phyloP scores from a whole-genome alignment of 2,329 filamentous ascomycete genomes.

The Albophoma yamanashiensis region DNA sequence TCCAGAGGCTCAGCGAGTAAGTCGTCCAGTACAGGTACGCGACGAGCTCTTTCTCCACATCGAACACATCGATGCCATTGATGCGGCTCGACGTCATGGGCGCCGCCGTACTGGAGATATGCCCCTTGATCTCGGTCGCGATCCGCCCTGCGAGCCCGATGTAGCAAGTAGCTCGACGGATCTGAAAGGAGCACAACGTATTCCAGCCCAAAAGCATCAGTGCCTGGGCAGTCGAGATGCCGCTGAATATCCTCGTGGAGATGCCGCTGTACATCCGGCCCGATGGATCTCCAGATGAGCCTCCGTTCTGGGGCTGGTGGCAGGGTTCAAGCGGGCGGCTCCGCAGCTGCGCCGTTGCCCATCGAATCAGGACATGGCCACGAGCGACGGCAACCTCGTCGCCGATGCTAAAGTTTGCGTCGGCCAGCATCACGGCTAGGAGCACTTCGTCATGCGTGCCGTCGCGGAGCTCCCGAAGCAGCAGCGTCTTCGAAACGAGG shows the following conservation, averaged over 20 bases:
- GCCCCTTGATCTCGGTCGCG: constrained; percentile 19
- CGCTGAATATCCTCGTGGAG: constrained; percentile 20
- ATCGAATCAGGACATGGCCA: constrained; percentile 20
- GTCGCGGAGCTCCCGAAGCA: constrained; percentile 25
- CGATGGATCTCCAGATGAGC: constrained; percentile 2
- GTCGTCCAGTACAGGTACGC: constrained; percentile 28
- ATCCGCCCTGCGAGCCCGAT: constrained; percentile 21
- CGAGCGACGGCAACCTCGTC: constrained; percentile 15
- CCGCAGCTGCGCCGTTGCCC: constrained; percentile 21
- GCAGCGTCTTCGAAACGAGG: constrained; percentile 28
- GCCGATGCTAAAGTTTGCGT: constrained; percentile 23
- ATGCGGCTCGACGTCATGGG: constrained; percentile 22
- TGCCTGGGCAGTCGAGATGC: constrained; percentile 20
- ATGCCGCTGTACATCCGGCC: constrained; percentile 13
- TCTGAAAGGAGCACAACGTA: constrained; percentile 18
- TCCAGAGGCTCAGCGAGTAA: constrained; percentile 26
- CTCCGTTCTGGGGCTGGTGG: constrained; percentile 9
- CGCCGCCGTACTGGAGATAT: constrained; percentile 14
- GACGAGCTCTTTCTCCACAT: constrained; percentile 27
- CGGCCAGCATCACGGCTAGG: constrained; percentile 26
- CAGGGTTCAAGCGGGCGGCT: constrained; percentile 12
- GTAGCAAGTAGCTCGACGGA: constrained; percentile 23
- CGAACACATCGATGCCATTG: constrained; percentile 28
- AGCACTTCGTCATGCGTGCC: constrained; percentile 27
- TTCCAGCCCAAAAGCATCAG: constrained; percentile 26